Percentiles rank a stretch among this genome's conserved stretches.
Conservation (phyloP, 2,329 filamentous ascomycete genomes). For the Sporothrix inflata region DNA sequence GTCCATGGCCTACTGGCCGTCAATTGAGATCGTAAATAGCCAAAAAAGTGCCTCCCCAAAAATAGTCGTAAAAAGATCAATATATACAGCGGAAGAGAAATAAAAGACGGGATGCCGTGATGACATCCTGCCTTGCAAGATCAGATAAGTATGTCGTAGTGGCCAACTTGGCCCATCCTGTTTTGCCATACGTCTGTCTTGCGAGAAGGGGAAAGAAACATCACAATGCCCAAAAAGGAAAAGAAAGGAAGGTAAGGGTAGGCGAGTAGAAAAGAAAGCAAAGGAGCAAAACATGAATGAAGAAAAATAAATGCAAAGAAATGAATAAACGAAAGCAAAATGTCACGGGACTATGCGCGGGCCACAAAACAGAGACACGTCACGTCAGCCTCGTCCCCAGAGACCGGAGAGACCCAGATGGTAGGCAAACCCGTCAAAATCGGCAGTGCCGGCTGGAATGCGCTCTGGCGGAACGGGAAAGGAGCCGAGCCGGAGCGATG, state of each 20-base stretch:
- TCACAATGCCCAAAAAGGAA: neutral
- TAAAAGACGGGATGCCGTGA: neutral
- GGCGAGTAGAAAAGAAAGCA: neutral
- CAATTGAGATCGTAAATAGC: neutral
- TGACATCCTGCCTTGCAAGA: neutral
- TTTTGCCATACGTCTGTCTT: neutral
- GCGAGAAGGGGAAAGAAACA: neutral
- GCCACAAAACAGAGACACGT: neutral
- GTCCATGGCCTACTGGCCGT: neutral
- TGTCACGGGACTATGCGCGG: neutral
- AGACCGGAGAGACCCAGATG: slow-evolving; percentile 16
- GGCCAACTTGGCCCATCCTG: neutral
- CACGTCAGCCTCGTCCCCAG: neutral
- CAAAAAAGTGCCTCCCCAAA: neutral
- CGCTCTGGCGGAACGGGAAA: neutral
- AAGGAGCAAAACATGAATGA: neutral
- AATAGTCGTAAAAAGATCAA: neutral
- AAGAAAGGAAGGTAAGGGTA: neutral
- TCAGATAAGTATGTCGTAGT: neutral
- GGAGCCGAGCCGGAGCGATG: neutral
- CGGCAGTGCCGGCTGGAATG: neutral
- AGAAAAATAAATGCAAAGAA: neutral
- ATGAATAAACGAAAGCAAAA: neutral
- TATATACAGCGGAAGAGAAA: neutral
- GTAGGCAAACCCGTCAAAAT: slow-evolving; percentile 19